Conservation (phyloP, 257 asterid genomes). For the Solanum ossicruentum region DNA sequence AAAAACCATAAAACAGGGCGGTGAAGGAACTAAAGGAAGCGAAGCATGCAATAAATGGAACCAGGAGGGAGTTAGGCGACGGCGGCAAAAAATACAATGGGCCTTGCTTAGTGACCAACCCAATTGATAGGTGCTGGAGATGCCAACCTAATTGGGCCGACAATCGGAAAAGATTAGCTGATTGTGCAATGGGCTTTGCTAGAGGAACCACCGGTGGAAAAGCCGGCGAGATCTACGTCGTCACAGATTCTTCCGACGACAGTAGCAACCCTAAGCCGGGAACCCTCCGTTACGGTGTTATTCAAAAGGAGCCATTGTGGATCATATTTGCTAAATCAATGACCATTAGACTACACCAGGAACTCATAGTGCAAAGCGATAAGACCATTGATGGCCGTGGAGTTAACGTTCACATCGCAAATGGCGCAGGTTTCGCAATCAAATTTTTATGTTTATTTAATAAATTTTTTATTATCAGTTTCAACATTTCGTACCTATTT, state of each 20-base stretch:
- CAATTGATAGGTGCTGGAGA: slow-evolving; percentile 84
- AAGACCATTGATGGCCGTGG: slow-evolving; percentile 93
- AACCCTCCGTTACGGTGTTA: slow-evolving; percentile 78
- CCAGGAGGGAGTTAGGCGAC: slow-evolving; percentile 39
- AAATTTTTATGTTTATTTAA: too few species aligned
- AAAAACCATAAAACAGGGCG: not conserved
- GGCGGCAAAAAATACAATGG: slow-evolving; percentile 12
- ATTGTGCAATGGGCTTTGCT: slow-evolving; percentile 67
- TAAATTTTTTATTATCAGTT: not conserved
- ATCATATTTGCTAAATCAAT: slow-evolving; percentile 45
- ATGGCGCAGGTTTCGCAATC: slow-evolving; percentile 37
- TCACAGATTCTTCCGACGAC: slow-evolving; percentile 47
- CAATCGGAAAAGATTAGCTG: slow-evolving; percentile 55
- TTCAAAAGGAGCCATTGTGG: slow-evolving; percentile 68
- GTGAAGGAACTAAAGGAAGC: slow-evolving; percentile 12
- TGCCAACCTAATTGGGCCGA: slow-evolving; percentile 58
- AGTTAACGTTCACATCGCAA: slow-evolving; percentile 34
- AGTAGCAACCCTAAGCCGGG: slow-evolving; percentile 51
- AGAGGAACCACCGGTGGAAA: slow-evolving; percentile 62
- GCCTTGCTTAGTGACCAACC: slow-evolving; percentile 53
- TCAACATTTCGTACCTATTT: not conserved
- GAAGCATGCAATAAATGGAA: slow-evolving; percentile 9
- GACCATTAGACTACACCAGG: slow-evolving; percentile 49
- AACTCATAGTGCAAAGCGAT: slow-evolving; percentile 44
- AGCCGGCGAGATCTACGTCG: slow-evolving; percentile 39